Base-by-base conservation (phyloP, 108 stramenopile species). In the Cylindrotheca fusiformis region DNA sequence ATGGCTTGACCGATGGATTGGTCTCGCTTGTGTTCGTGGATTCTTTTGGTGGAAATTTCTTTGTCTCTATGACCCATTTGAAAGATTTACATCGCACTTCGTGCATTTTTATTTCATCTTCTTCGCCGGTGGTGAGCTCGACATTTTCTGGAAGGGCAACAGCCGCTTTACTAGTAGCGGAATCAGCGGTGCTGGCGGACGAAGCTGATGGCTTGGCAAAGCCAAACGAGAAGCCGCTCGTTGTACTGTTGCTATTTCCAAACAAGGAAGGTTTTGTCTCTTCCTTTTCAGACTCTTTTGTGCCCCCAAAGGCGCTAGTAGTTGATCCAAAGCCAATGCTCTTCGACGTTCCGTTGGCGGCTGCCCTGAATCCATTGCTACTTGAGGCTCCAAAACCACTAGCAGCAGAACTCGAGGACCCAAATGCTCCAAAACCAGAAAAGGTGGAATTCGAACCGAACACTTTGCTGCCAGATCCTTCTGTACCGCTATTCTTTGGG, bases 41-140 rank as follows among this genome's bases (percentile, higher is more conserved):
- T 4, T 6, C 30, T 4, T 4, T 26, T 31, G 46, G 3, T 8
- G 32, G 19, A 21, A 6, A 27, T n/a, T 22, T 29, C 1, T 58
- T 22, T 2, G 3, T 8, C 1, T 8, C 46, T 5, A 30, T 3
- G 0, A 61, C 56, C 74, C 78, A 67, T 55, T 80, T 74, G 58
- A 76, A 84, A 23, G 81, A 67, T 48, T 86, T 90, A 41, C 81
- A 81, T 48, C 83, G 70, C n/a, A 71, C 63, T 54, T 81, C 66
- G 50, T 76, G 82, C 0, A 86, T 19, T 36, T 58, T 63, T 41
- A 83, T 58, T 56, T 86, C 83, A 54, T 80, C 72, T 64, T 86
- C 76, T 69, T 90, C 88, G 28, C 88, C 88, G 52, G 84, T 90
- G 0, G 69, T 56, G 41, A 80, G n/a, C 1, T 80, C 62, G 26